A percentile compares a stretch with the other conserved stretches of the same genome.
Conservation (phyloP, 495 filamentous ascomycete genomes). For the Aspergillus affinis region DNA sequence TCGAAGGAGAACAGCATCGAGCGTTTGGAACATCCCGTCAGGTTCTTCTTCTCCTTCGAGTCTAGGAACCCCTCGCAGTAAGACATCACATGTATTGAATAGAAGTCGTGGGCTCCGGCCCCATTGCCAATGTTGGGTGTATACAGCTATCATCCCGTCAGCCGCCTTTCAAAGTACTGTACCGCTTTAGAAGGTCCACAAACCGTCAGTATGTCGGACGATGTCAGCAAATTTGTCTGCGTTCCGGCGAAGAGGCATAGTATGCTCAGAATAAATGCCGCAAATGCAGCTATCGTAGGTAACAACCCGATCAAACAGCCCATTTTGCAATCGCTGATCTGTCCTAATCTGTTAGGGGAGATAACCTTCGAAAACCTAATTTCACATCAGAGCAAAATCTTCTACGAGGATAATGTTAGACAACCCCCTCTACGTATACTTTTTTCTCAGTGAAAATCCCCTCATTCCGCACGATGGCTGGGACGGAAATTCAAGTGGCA, state of each 20-base stretch:
- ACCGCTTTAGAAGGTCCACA: constrained; percentile 19
- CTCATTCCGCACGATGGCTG: neutral
- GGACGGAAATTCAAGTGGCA: neutral
- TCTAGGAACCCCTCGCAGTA: constrained; percentile 65
- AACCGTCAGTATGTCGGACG: constrained; percentile 67
- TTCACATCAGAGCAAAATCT: neutral
- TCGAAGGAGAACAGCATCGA: constrained; percentile 58
- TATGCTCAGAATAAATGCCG: constrained; percentile 65
- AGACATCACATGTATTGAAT: constrained; percentile 68
- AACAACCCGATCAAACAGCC: constrained; percentile 11
- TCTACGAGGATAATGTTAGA: neutral
- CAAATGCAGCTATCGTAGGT: constrained; percentile 41
- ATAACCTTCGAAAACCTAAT: neutral
- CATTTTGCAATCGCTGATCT: neutral
- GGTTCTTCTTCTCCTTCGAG: constrained; percentile 46
- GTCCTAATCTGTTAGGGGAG: too few relatives aligned
- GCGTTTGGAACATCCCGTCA: constrained; percentile 61
- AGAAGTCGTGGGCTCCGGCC: constrained; percentile 68
- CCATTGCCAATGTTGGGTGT: constrained; percentile 46
- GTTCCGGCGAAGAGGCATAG: constrained; percentile 71
- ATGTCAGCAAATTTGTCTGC: constrained; percentile 57
- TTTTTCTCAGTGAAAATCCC: neutral
- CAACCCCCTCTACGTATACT: neutral
- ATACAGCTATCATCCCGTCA: constrained; percentile 33
- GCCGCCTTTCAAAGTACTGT: constrained; percentile 18